These are phyloP conservation scores for Candida chilensis DNA, from an alignment of 805 yeast species.

Conservation along the genomic window DNA sequence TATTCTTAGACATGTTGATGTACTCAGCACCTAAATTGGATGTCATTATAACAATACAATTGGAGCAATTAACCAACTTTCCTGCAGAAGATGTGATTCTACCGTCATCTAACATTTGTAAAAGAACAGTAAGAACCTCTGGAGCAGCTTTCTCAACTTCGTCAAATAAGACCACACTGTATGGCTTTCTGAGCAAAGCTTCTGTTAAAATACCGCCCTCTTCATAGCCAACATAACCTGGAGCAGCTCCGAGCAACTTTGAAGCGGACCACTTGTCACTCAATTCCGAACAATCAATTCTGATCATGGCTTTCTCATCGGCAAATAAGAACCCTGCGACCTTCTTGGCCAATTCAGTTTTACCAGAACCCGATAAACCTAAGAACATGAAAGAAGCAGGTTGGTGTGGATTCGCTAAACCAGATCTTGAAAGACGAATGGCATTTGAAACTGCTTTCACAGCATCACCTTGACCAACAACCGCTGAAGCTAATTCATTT, in stretches of 20 bases:
- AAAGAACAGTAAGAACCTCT: constrained; percentile 84
- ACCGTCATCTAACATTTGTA: constrained; percentile 95
- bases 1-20: constrained; percentile 54
- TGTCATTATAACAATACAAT: constrained; percentile 90
- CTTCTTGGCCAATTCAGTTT: constrained; percentile 95
- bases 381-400: constrained; percentile 93
- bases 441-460: constrained; percentile 96
- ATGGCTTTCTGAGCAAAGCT: constrained; percentile 84
- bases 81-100: constrained; percentile 93
- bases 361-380: constrained; percentile 96
- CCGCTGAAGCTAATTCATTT: constrained; percentile 66
- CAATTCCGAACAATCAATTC: constrained; percentile 96
- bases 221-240: constrained; percentile 94
- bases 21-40: constrained; percentile 94
- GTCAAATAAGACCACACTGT: constrained; percentile 92
- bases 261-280: constrained; percentile 94
- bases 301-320: constrained; percentile 93
- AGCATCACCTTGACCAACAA: constrained; percentile 94
- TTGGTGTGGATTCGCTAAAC: constrained; percentile 91
- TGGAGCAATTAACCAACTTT: constrained; percentile 86
- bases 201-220: constrained; percentile 97
- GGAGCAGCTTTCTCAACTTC: constrained; percentile 99
- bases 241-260: constrained; percentile 92
- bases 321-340: constrained; percentile 93
- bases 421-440: constrained; percentile 86